Conservation (phyloP, 352 stramenopile species). For the Plasmopara viticola region DNA sequence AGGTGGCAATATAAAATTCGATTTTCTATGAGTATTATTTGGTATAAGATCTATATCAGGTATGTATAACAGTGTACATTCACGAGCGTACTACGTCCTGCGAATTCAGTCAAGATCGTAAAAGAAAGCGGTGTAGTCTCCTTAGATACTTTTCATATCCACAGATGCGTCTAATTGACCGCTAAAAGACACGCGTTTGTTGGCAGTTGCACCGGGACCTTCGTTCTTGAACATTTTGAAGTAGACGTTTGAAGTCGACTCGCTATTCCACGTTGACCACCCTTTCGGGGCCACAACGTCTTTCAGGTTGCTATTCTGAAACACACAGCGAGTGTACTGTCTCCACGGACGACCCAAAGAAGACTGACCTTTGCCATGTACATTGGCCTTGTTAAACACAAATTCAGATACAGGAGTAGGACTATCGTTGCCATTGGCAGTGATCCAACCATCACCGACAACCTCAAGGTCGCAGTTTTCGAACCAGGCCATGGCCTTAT, state of each 20-base stretch:
- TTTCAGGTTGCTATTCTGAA: conserved; percentile 7
- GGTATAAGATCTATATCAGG: too few species aligned
- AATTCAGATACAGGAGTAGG: conserved; percentile 1
- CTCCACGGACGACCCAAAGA: conserved; percentile 11
- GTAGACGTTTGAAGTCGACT: conserved; percentile 6
- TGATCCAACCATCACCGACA: conserved; percentile 8
- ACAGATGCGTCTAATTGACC: conserved; percentile 3
- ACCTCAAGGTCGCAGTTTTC: conserved; percentile 12
- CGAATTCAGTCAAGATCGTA: too few species aligned
- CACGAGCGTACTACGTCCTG: too few species aligned
- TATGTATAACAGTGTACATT: too few species aligned
- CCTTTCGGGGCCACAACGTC: conserved; percentile 6
- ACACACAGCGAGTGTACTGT: conserved; percentile 4
- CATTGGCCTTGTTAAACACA: conserved; percentile 5
- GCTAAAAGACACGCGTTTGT: conserved; percentile 6
- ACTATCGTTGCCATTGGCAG: conserved; percentile 9
- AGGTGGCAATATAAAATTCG: too few species aligned
- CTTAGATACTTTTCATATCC: conserved; percentile 1
- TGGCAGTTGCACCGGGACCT: conserved; percentile 1
- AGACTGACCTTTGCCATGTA: conserved; percentile 2
- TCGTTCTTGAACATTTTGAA: conserved; percentile 14
- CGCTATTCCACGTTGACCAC: conserved; percentile 4
- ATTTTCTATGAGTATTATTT: too few species aligned
- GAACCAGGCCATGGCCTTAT: conserved; percentile 7
- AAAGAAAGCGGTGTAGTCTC: not conserved